Base-by-base conservation (phyloP, 2,329 filamentous ascomycete genomes). In the Penicillium olsonii region DNA sequence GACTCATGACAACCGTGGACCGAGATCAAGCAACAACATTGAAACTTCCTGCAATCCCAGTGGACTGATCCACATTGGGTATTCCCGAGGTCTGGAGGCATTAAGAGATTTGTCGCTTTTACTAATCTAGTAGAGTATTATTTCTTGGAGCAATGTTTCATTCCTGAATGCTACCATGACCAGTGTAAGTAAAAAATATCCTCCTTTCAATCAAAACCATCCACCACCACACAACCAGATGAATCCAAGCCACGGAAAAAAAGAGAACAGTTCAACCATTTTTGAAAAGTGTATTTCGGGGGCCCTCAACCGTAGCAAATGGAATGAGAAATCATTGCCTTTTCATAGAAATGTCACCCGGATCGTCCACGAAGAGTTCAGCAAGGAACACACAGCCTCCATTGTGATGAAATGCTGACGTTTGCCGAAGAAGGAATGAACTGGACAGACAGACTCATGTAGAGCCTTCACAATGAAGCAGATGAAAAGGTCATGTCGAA, bases 341-440 rank as follows among this genome's bases (percentile, higher is more conserved):
- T 20, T 45, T 34, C 20, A 31, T 35, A 39, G 35, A 19, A 33
- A 24, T 29, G 40, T 44, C 40, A 44, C 46, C 40, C 40, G 42
- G 22, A 35, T 45, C 27, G 47, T 49, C 47, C 47, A 49, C 47
- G 42, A 45, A 45, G n/a, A n/a, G 15, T 34, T 49, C 47, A 35
- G 26, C 45, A 37, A 26, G 14, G 22, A 45, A 22, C 33, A 22
- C 12, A 22, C 35, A 8, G 4, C 24, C 5, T 49, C 35, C 14
- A 27, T 22, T 17, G 20, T 27, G 10, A 37, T 19, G 27, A 18
- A 24, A 19, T 15, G 14, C 29, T n/a, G 33, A 31, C 38, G 10
- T 9, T 12, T 7, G 24, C 17, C 37, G 35, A 45, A 40, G 37
- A 40, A 49, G 15, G 42, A 49, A 45, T 45, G 47, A 45, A 40